Evolutionary conservation across 2,329 filamentous ascomycete genomes (phyloP).

Genomic region (Aotearoamyces nothofagi): DNA sequence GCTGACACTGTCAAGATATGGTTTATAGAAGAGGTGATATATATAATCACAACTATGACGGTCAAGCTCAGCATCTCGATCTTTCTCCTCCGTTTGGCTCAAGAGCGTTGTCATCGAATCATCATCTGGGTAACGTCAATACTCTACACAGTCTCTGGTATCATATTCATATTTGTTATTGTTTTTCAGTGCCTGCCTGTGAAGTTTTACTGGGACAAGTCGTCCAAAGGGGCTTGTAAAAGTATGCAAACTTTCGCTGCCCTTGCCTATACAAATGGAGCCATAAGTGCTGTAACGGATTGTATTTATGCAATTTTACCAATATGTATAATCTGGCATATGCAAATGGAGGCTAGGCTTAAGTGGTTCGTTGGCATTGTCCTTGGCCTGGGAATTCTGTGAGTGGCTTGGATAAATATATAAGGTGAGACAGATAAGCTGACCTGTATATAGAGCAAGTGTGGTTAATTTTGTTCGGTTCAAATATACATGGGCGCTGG

Average conservation of each 20-base stretch:
- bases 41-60: conserved; percentile 1
- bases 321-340: background rate
- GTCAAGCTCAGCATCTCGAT: conserved; percentile 3
- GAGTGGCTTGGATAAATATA: background rate
- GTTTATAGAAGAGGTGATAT: conserved; percentile 2
- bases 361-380: conserved; percentile 1
- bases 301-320: conserved; percentile 1
- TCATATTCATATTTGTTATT: background rate
- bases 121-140: background rate
- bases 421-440: too few relatives aligned
- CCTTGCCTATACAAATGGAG: conserved; percentile 1
- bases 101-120: background rate
- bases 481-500: background rate
- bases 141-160: background rate
- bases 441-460: too few relatives aligned
- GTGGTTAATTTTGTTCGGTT: conserved; percentile 2
- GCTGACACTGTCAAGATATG: background rate
- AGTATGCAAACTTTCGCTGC: background rate
- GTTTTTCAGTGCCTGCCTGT: conserved; percentile 4
- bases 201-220: conserved; percentile 2
- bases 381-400: conserved; percentile 2
- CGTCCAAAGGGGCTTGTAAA: background rate
- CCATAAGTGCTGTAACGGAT: conserved; percentile 2
- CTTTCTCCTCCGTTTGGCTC: conserved; percentile 1
- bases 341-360: conserved; percentile 1